Conservation (phyloP, 2,329 filamentous ascomycete species). For the Leptographium galeiforme region DNA sequence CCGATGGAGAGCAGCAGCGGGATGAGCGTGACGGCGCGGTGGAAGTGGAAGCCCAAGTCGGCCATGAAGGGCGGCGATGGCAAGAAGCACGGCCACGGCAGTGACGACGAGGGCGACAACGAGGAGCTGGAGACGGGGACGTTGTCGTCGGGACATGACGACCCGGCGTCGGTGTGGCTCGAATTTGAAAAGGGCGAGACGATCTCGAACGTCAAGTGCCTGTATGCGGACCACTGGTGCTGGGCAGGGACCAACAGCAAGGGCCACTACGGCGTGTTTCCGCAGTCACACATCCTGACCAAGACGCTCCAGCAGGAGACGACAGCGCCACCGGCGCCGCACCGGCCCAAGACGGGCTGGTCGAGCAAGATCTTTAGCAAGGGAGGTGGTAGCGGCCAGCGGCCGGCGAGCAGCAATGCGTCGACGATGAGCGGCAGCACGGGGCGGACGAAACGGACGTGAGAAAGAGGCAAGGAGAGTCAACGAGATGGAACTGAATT, state of each 20-base stretch:
- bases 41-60: conserved; percentile 33
- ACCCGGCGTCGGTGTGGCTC: conserved; percentile 33
- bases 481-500: background rate
- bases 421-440: conserved; percentile 10
- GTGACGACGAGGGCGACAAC: conserved; percentile 4
- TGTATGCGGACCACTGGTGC: conserved; percentile 22
- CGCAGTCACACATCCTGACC: conserved; percentile 12
- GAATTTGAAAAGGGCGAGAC: conserved; percentile 52
- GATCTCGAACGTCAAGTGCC: conserved; percentile 47
- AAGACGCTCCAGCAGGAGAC: conserved; percentile 10
- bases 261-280: conserved; percentile 21
- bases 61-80: background rate
- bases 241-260: conserved; percentile 22
- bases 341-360: conserved; percentile 6
- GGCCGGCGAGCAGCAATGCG: conserved; percentile 9
- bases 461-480: background rate
- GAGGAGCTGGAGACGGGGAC: conserved; percentile 17
- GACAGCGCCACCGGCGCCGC: conserved; percentile 4
- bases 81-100: background rate
- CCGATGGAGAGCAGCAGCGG: conserved; percentile 31
- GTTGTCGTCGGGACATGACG: conserved; percentile 4
- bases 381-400: background rate
- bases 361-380: conserved; percentile 7
- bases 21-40: conserved; percentile 34
- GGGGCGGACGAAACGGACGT: conserved; percentile 3